Percentiles rank a stretch among this genome's conserved stretches.
Evolutionary conservation across 2,329 filamentous ascomycete species (phyloP).

Genomic region (Mariannaea sp.): DNA sequence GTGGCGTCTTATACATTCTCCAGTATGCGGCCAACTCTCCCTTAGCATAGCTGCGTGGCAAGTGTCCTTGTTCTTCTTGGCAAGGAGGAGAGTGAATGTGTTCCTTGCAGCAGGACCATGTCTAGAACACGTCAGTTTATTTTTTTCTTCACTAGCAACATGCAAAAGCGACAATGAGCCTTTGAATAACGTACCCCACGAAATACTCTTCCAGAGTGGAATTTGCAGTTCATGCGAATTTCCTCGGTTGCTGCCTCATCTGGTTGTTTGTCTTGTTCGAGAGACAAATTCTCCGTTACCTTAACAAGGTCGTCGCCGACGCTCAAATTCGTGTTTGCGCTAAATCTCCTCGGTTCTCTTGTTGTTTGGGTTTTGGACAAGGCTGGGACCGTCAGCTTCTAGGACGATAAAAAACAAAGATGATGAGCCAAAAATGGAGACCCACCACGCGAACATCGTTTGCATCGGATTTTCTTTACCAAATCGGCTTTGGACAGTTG

Average conservation of each 20-base stretch:
- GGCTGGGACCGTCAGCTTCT: neutral
- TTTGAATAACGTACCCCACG: neutral
- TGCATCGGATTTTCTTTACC: neutral
- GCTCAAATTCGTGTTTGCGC: neutral
- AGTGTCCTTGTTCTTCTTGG: conserved; percentile 6
- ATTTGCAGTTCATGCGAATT: neutral
- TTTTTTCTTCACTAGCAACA: neutral
- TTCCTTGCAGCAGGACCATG: conserved; percentile 20
- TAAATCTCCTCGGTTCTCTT: neutral
- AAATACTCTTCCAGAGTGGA: neutral
- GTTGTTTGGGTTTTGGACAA: neutral
- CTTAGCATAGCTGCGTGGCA: neutral
- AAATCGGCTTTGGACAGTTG: neutral
- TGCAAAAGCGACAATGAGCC: neutral
- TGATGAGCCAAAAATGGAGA: no score
- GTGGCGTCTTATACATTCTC: conserved; percentile 9
- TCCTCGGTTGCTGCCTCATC: neutral
- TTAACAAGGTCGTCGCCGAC: neutral
- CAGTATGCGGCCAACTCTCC: conserved; percentile 11
- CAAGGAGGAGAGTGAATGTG: conserved; percentile 2
- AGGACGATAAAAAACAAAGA: neutral
- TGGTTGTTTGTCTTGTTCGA: neutral
- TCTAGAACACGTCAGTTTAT: conserved; percentile 2
- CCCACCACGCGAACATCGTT: neutral
- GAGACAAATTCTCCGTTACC: neutral